These are phyloP conservation scores for Pythium phragmiticola DNA, from an alignment of 352 stramenopile species.

Conservation along the genomic window DNA sequence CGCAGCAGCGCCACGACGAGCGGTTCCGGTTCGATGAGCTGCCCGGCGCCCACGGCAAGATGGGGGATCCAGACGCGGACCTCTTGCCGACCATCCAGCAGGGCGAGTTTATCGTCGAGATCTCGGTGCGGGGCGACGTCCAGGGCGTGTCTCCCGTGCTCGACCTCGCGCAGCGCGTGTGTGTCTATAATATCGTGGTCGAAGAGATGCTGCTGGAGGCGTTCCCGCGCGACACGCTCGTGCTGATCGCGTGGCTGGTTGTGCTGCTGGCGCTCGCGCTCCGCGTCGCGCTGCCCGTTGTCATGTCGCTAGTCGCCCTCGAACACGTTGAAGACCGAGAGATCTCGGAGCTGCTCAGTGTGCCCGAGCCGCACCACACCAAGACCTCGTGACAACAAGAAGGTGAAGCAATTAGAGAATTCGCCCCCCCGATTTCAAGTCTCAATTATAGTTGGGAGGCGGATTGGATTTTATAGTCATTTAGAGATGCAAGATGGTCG, in stretches of 20 bases:
- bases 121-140: conserved; percentile 38
- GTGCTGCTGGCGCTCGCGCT: conserved; percentile 36
- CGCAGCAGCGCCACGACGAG: conserved; percentile 25
- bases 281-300: conserved; percentile 43
- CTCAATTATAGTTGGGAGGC: not conserved
- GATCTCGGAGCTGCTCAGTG: conserved; percentile 16
- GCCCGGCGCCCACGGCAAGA: conserved; percentile 3
- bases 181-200: conserved; percentile 73
- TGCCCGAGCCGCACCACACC: conserved; percentile 12
- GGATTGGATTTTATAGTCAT: not conserved
- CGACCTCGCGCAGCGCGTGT: conserved; percentile 39
- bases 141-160: conserved; percentile 50
- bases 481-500: conserved; percentile 30
- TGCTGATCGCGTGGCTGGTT: conserved; percentile 56
- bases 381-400: conserved; percentile 18
- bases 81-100: conserved; percentile 5
- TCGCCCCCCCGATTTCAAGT: too few species aligned
- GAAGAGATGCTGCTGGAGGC: conserved; percentile 63
- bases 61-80: not conserved
- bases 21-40: conserved; percentile 28
- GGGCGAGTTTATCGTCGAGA: conserved; percentile 29
- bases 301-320: conserved; percentile 54
- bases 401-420: not conserved
- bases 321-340: conserved; percentile 37
- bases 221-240: conserved; percentile 52